Evolutionary conservation across 2,329 filamentous ascomycete genomes (phyloP).

Genomic region (Aquanectria penicillioides): DNA sequence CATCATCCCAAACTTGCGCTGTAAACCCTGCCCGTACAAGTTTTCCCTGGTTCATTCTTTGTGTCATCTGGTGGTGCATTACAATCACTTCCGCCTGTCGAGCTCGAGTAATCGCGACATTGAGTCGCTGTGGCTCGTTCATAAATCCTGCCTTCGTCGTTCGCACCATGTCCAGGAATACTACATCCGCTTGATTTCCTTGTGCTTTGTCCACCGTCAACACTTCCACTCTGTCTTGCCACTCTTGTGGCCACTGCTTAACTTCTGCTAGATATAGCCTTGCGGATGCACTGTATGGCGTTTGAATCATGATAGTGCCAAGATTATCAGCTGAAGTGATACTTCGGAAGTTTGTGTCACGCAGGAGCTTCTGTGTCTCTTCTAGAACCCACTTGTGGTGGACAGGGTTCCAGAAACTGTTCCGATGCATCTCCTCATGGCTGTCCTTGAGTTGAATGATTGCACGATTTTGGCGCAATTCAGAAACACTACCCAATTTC

Average conservation of each 20-base stretch:
- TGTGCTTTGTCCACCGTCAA: constrained; percentile 58
- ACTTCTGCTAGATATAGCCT: constrained; percentile 47
- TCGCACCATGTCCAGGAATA: constrained; percentile 59
- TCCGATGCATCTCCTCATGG: constrained; percentile 39
- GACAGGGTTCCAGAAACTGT: constrained; percentile 53
- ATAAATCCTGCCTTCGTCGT: constrained; percentile 51
- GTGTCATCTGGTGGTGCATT: constrained; percentile 53
- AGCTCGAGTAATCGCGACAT: constrained; percentile 57
- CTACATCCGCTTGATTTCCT: constrained; percentile 59
- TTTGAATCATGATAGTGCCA: constrained; percentile 55
- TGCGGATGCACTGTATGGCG: constrained; percentile 54
- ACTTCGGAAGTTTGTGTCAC: constrained; percentile 45
- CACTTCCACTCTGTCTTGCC: constrained; percentile 48
- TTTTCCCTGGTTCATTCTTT: constrained; percentile 15
- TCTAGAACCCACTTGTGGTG: constrained; percentile 52
- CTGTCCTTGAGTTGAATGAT: constrained; percentile 46
- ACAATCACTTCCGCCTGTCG: constrained; percentile 57
- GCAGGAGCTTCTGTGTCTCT: constrained; percentile 45
- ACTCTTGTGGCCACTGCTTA: constrained; percentile 39
- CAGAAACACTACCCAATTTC: constrained; percentile 28
- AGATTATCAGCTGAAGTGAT: constrained; percentile 34
- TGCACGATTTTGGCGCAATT: constrained; percentile 48
- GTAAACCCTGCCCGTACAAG: constrained; percentile 35
- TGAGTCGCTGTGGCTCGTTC: constrained; percentile 55
- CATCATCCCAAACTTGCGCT: constrained; percentile 47